Percentiles rank a stretch among this genome's conserved stretches.
phyloP scores from a whole-genome alignment of 495 filamentous ascomycete genomes.

The Neurospora sublineolata region DNA sequence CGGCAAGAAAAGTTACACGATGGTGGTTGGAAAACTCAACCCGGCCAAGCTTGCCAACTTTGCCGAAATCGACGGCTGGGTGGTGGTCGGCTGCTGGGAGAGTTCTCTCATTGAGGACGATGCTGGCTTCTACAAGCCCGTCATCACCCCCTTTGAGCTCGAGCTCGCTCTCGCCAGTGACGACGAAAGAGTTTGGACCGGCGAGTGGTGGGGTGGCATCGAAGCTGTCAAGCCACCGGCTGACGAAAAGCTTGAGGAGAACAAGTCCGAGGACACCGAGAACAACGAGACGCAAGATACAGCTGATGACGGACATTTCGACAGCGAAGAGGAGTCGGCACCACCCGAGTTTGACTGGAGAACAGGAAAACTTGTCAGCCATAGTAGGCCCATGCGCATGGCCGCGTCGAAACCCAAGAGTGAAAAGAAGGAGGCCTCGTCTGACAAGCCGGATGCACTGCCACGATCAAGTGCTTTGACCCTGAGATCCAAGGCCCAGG shows the following conservation, averaged over 20 bases:
- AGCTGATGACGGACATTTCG: constrained; percentile 6
- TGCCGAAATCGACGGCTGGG: constrained; percentile 87
- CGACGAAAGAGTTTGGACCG: constrained; percentile 60
- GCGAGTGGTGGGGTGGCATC: constrained; percentile 66
- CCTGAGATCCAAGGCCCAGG: constrained; percentile 47
- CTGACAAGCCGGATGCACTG: constrained; percentile 1
- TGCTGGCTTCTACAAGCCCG: constrained; percentile 66
- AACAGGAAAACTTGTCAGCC: constrained; percentile 74
- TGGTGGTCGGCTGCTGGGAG: constrained; percentile 97
- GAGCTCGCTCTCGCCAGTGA: constrained; percentile 61
- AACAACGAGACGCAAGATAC: constrained; percentile 7
- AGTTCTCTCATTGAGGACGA: constrained; percentile 77
- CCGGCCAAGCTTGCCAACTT: constrained; percentile 96
- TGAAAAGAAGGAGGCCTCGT: constrained; percentile 6
- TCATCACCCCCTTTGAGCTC: constrained; percentile 89
- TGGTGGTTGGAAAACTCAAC: constrained; percentile 94
- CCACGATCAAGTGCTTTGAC: constrained; percentile 35
- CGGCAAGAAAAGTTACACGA: constrained; percentile 88
- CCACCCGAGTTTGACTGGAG: constrained; percentile 89
- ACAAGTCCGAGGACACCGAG: neutral
- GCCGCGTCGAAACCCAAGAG: neutral
- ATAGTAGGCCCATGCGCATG: constrained; percentile 64
- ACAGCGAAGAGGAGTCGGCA: constrained; percentile 36
- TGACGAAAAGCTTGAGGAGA: neutral
- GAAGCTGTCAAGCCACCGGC: constrained; percentile 33